Evolutionary conservation across 805 yeast genomes (phyloP).

Genomic region (Candida fluviatilis): DNA sequence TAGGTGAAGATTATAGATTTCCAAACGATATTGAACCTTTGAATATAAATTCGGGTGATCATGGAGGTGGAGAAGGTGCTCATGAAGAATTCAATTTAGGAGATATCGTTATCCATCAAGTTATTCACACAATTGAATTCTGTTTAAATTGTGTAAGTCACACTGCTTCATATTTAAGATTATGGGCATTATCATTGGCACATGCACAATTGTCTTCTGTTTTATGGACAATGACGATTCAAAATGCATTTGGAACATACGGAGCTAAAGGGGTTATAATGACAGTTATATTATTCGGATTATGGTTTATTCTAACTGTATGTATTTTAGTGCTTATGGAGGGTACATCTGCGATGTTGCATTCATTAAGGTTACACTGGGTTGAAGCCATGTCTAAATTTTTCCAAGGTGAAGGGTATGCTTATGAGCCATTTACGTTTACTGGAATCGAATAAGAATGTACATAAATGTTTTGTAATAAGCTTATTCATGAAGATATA

Average conservation of each 20-base stretch:
- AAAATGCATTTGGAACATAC: conserved; percentile 64
- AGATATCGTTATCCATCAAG: conserved; percentile 94
- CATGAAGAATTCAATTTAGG: conserved; percentile 72
- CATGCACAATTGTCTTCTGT: conserved; percentile 96
- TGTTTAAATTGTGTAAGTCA: conserved; percentile 97
- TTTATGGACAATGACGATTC: conserved; percentile 92
- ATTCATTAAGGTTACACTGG: conserved; percentile 98
- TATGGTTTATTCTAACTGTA: conserved; percentile 93
- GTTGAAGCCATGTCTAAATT: conserved; percentile 98
- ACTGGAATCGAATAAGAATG: conserved; percentile 11
- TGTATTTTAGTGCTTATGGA: conserved; percentile 94
- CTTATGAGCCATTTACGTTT: conserved; percentile 86
- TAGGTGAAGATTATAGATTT: conserved; percentile 14
- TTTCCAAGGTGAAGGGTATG: conserved; percentile 93
- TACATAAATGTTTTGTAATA: background rate
- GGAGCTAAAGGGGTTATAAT: conserved; percentile 66
- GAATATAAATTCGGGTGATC: conserved; percentile 27
- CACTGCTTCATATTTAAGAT: conserved; percentile 92
- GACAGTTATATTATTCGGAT: conserved; percentile 78
- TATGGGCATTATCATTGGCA: conserved; percentile 96
- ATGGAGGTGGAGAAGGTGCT: conserved; percentile 53
- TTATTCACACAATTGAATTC: conserved; percentile 95
- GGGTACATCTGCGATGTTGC: conserved; percentile 99
- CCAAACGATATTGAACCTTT: conserved; percentile 30
- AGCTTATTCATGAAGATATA: too few relatives aligned